Base-by-base conservation (phyloP, 2,329 filamentous ascomycete genomes). In the Aspergillus nomiae region DNA sequence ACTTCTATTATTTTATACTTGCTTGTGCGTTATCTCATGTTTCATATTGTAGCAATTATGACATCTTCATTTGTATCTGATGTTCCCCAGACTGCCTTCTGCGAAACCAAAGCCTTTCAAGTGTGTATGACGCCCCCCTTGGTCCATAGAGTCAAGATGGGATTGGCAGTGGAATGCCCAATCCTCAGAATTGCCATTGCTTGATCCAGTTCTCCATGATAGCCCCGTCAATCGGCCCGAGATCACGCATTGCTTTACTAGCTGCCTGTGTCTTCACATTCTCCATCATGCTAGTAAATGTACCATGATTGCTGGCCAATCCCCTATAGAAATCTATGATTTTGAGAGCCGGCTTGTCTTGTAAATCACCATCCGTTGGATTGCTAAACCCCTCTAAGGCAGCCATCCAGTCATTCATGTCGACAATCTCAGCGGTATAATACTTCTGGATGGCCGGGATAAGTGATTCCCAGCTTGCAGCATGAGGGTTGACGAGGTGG, bases 311-410 rank as follows among this genome's bases (percentile, higher is more conserved):
- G 45, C 21, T 3, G 21, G 21, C 11, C 21, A 48, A 8, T 0
- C 45, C 45, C n/a, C 3, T 10, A 48, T 48, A 48, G 11, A 48
- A 48, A 21, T 48, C 45, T 48, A 48, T n/a, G 45, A 48, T 48
- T 11, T 48, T 24, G n/a, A 48, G 21, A 4, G 45, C 45, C 11
- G 45, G 45, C 9, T 26, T 48, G 45, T 48, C 21, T 21, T 24
- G 45, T 21, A 48, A 21, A 26, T 48, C 45, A 2, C 11, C 21
- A 48, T 48, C 45, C n/a, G 45, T 48, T 26, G 45, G 45, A 48
- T 48, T 48, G 2, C n/a, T 26, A 5, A 48, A 21, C 11, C 11
- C n/a, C 45, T 24, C 21, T 21, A 48, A 48, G 11, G 12, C 21
- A 16, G 45, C 21, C 11, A 48, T 48, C 45, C 45, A 48, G 21